Base-by-base conservation (phyloP, 192 early-diverging fungal species). In the Thoreauomyces humboldtii region DNA sequence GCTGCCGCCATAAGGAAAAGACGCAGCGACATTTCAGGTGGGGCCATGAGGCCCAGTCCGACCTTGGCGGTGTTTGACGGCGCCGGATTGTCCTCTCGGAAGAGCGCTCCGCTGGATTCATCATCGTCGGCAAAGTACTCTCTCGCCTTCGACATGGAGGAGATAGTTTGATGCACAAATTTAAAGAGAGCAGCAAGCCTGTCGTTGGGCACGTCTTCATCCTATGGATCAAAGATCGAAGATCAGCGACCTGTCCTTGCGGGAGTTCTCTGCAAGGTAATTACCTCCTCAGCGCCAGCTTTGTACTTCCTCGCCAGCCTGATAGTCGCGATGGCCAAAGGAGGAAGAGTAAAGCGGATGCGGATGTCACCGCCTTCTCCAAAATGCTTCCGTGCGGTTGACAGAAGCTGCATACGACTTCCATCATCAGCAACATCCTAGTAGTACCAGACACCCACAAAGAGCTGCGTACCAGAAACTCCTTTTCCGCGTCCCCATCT, bases 281-380 rank as follows among this genome's bases (percentile, higher is more conserved):
- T n/a, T 38, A 62, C 69, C 50, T 73, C 63, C 43, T 73, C 69
- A 1, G 24, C 25, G 12, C 14, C 24, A 24, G 57, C 46, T 25
- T 32, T 33, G 62, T 80, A 83, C 51, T 80, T 76, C 22, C 79
- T 41, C 21, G 77, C 86, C 31, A 94, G 61, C 43, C 81, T 77
- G n/a, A 92, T 73, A 45, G 84, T 77, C 14, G 80, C 78, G 53
- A 87, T 80, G 25, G 91, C 83, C 19, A 99, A 76, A 7, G 98
- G 85, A 19, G 95, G 93, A 68, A 96, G 88, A 33, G 96, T 95
- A 63, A 92, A 97, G 41, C 88, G 82, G 54, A 97, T 89, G 46
- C 95, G 88, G 59, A 92, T 86, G 37, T 92, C 95, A 2, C 85
- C 85, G 58, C 98, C 92, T 63, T 94, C 89, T 1, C 83, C 86